Conservation (phyloP, 2,329 filamentous ascomycete species). For the Scedosporium dehoogii region DNA sequence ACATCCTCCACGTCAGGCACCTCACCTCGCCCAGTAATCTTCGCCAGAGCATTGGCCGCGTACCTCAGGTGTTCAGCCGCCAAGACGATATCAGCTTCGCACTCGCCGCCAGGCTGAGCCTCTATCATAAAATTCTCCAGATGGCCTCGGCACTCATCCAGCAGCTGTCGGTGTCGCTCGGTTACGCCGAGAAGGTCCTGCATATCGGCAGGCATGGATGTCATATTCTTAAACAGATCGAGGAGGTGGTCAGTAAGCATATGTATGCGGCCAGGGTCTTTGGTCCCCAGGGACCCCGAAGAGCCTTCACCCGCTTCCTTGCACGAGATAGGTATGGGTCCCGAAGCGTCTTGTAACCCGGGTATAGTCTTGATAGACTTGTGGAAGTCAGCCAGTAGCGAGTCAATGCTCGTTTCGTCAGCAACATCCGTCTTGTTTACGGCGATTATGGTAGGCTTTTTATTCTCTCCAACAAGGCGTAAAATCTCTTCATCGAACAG, state of each 20-base stretch:
- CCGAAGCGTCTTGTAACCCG: not conserved
- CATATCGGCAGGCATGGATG: constrained; percentile 58
- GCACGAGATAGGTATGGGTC: constrained; percentile 57
- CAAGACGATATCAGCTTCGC: constrained; percentile 71
- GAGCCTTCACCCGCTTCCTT: constrained; percentile 37
- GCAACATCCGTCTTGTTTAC: constrained; percentile 54
- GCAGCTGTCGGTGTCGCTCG: constrained; percentile 74
- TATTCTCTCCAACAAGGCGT: constrained; percentile 37
- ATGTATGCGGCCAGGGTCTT: constrained; percentile 57
- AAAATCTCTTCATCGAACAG: constrained; percentile 46
- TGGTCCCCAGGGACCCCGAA: constrained; percentile 8
- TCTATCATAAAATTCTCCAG: constrained; percentile 64
- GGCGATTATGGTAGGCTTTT: constrained; percentile 39
- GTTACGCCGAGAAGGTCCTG: constrained; percentile 84
- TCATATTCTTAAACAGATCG: constrained; percentile 60
- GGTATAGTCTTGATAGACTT: not conserved
- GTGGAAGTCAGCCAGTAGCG: constrained; percentile 31
- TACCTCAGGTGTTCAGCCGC: constrained; percentile 81
- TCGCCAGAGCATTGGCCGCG: constrained; percentile 70
- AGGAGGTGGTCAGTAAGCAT: constrained; percentile 57
- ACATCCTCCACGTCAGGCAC: constrained; percentile 90
- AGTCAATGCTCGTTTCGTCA: constrained; percentile 20
- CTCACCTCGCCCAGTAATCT: constrained; percentile 79
- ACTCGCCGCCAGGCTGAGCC: constrained; percentile 27
- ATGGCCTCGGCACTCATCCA: constrained; percentile 61